Evolutionary conservation across 2,329 filamentous ascomycete species (phyloP).

Genomic region (Xylaria sp.): DNA sequence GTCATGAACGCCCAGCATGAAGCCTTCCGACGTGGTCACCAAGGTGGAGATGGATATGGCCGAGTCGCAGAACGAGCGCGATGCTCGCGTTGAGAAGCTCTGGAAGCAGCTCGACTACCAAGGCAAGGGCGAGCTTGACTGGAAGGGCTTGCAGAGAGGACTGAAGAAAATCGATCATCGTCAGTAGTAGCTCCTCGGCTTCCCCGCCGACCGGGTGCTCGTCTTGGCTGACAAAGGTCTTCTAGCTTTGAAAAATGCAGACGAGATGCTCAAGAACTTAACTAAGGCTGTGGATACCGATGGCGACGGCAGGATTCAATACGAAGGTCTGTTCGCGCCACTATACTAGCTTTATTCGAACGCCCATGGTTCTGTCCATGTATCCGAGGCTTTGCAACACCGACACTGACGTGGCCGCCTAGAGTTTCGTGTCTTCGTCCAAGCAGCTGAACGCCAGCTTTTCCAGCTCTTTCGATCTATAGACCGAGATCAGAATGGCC

Average conservation of each 20-base stretch:
- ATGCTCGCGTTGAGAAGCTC: slow-evolving; percentile 80
- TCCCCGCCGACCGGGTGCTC: not conserved
- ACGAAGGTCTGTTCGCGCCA: slow-evolving; percentile 67
- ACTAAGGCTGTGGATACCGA: slow-evolving; percentile 84
- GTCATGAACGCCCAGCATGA: slow-evolving; percentile 53
- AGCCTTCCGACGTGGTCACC: slow-evolving; percentile 56
- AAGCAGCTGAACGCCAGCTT: slow-evolving; percentile 84
- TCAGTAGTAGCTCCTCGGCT: slow-evolving; percentile 51
- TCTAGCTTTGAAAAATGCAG: slow-evolving; percentile 83
- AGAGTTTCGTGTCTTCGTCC: slow-evolving; percentile 92
- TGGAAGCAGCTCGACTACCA: slow-evolving; percentile 83
- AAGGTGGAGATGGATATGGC: slow-evolving; percentile 68
- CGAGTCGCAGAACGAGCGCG: slow-evolving; percentile 78
- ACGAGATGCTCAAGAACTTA: slow-evolving; percentile 80
- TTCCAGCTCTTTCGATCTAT: slow-evolving; percentile 83
- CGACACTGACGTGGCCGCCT: slow-evolving; percentile 22
- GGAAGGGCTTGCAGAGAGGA: slow-evolving; percentile 83
- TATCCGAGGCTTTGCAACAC: not conserved
- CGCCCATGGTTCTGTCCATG: not conserved
- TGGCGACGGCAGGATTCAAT: slow-evolving; percentile 88
- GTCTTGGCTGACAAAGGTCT: slow-evolving; percentile 20
- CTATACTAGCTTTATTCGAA: slow-evolving; percentile 14
- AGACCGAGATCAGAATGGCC: slow-evolving; percentile 83
- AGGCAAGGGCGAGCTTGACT: slow-evolving; percentile 78
- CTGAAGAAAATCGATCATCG: slow-evolving; percentile 90